phyloP scores from a whole-genome alignment of 768 basidiomycete genomes.

The Boletus subparvulus region DNA sequence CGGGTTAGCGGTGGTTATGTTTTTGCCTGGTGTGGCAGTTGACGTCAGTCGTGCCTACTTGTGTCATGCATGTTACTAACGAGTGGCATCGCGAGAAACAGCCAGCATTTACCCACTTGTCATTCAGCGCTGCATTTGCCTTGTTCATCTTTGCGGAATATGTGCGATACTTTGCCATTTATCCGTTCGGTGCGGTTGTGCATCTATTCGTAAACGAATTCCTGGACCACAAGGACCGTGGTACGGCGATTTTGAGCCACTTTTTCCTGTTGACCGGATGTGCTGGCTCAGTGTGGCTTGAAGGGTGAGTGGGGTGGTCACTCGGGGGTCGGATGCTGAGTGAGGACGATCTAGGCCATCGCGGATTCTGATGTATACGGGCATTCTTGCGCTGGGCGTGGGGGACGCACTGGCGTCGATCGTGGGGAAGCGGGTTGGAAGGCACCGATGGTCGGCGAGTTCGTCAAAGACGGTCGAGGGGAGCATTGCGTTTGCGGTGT shows the following conservation, averaged over 20 bases:
- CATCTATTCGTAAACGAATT: constrained; percentile 99
- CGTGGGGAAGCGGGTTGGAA: constrained; percentile 82
- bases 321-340: constrained; percentile 1
- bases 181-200: constrained; percentile 89
- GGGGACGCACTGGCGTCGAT: constrained; percentile 96
- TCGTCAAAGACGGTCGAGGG: constrained; percentile 92
- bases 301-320: constrained; percentile 60
- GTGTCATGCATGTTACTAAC: constrained; percentile 14
- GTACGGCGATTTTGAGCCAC: constrained; percentile 95
- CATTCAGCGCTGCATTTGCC: constrained; percentile 94
- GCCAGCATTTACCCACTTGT: constrained; percentile 95
- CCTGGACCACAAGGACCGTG: constrained; percentile 90
- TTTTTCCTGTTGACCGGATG: constrained; percentile 97
- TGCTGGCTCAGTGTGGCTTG: constrained; percentile 92
- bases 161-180: constrained; percentile 96
- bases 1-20: constrained; percentile 93
- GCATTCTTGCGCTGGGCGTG: constrained; percentile 84
- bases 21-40: constrained; percentile 87
- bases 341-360: constrained; percentile 37
- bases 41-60: constrained; percentile 62
- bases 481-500: constrained; percentile 73
- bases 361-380: constrained; percentile 68
- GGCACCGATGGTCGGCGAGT: constrained; percentile 78
- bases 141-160: constrained; percentile 96
- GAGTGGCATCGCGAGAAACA: constrained; percentile 33